These are phyloP conservation scores for Oryza glumipatula DNA, from an alignment of 176 grass and related monocot species.

Conservation along the genomic window DNA sequence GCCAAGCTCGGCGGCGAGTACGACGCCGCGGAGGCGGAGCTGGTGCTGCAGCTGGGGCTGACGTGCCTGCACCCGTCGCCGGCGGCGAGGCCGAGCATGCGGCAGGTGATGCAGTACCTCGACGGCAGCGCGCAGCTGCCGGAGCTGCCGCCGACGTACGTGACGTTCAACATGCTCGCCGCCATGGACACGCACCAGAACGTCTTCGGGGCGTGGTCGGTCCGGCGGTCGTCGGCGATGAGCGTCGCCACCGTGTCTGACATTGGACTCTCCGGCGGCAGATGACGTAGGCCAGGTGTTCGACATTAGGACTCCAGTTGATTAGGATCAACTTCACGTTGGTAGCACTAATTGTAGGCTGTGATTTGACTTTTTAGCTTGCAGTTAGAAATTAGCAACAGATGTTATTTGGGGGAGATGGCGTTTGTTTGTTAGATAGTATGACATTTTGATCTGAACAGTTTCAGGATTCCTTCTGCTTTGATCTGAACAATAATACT, in stretches of 20 bases:
- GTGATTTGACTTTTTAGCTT: not conserved
- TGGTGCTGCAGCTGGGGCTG: constrained; percentile 42
- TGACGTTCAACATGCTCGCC: constrained; percentile 31
- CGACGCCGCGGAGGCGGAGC: constrained; percentile 36
- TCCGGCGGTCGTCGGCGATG: constrained; percentile 3
- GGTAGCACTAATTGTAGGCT: not conserved
- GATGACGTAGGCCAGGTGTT: constrained; percentile 10
- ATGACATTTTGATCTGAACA: too few relatives aligned
- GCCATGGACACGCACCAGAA: constrained; percentile 18
- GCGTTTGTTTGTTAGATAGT: too few relatives aligned
- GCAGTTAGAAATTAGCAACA: not conserved
- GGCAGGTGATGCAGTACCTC: constrained; percentile 50
- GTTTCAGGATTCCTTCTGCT: too few relatives aligned
- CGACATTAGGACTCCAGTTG: not conserved
- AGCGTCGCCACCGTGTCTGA: constrained; percentile 42
- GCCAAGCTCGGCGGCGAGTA: constrained; percentile 39
- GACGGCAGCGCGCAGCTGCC: constrained; percentile 38
- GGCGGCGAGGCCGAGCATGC: constrained; percentile 40
- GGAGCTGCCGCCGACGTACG: constrained; percentile 36
- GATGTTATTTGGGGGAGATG: not conserved
- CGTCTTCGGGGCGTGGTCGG: constrained; percentile 17
- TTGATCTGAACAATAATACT: too few relatives aligned
- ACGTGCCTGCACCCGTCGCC: constrained; percentile 51
- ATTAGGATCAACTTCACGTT: not conserved
- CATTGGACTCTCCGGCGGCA: constrained; percentile 33